Evolutionary conservation across 768 basidiomycete genomes (phyloP).

Genomic region (Terana coerulea): DNA sequence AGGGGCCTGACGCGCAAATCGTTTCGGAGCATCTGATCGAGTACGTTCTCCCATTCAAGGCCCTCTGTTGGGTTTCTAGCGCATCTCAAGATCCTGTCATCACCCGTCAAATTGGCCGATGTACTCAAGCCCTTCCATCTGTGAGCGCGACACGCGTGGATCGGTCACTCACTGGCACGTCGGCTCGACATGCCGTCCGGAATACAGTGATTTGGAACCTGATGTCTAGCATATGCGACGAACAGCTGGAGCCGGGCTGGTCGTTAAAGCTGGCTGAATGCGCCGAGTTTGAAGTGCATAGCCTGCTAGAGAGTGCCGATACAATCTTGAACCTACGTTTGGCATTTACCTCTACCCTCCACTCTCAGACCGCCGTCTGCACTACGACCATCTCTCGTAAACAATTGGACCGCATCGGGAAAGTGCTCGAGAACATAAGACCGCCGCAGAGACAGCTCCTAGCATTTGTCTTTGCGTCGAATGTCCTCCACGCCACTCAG

Average conservation of each 20-base stretch:
- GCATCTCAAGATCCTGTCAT: neutral
- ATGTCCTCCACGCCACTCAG: neutral
- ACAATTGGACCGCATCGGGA: neutral
- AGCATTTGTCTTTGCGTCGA: neutral
- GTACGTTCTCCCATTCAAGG: neutral
- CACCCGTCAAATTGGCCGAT: neutral
- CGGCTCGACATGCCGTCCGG: neutral
- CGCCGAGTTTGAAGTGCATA: too few relatives aligned
- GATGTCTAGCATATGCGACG: neutral
- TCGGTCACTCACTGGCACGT: too few relatives aligned
- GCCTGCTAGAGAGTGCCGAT: too few relatives aligned
- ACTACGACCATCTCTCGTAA: too few relatives aligned
- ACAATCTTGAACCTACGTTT: too few relatives aligned
- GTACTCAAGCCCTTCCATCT: neutral
- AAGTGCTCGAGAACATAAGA: neutral
- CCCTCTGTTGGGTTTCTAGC: neutral
- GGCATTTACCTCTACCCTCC: too few relatives aligned
- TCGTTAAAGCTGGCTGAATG: too few relatives aligned
- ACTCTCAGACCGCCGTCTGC: too few relatives aligned
- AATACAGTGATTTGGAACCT: neutral
- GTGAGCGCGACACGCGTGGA: too few relatives aligned
- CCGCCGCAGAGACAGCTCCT: neutral
- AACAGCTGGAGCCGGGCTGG: neutral
- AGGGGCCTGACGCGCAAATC: too few relatives aligned
- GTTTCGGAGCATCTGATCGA: too few relatives aligned